phyloP scores from a whole-genome alignment of 306 rosid species.

The Rubus idaeus region DNA sequence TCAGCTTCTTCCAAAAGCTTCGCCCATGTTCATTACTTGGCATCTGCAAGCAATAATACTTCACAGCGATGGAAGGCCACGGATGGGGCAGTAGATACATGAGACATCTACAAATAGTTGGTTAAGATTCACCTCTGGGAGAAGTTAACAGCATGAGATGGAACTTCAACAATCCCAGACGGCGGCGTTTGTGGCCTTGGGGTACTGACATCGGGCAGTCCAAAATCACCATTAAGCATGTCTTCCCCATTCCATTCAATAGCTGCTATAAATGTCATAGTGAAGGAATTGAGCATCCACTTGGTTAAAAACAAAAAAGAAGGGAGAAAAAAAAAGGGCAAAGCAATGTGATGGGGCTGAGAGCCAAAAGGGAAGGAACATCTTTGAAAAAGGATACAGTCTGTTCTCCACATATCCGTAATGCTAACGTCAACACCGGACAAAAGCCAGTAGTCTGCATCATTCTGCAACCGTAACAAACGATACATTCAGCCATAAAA shows the following conservation, averaged over 20 bases:
- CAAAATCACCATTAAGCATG: conserved; percentile 71
- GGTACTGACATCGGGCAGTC: conserved; percentile 40
- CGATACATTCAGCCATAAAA: background rate
- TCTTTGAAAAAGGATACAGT: conserved; percentile 62
- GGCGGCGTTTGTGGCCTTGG: conserved; percentile 46
- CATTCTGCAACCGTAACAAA: conserved; percentile 62
- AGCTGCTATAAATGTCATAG: conserved; percentile 51
- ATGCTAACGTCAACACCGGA: conserved; percentile 96
- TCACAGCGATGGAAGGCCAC: conserved; percentile 21
- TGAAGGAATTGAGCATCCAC: conserved; percentile 39
- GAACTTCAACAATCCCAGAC: conserved; percentile 47
- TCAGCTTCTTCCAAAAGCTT: conserved; percentile 31
- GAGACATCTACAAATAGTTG: conserved; percentile 24
- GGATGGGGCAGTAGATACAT: conserved; percentile 30
- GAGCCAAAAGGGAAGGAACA: conserved; percentile 19
- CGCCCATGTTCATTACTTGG: conserved; percentile 29
- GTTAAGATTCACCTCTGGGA: conserved; percentile 42
- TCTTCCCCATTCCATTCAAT: conserved; percentile 76
- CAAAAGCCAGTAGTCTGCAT: conserved; percentile 96
- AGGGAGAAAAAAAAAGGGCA: background rate
- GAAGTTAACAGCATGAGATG: conserved; percentile 48
- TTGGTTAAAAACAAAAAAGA: background rate
- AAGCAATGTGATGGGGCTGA: background rate
- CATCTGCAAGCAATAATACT: conserved; percentile 31
- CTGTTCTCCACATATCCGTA: conserved; percentile 96